These are phyloP conservation scores for Botrytis cinerea DNA, from an alignment of 2,329 filamentous ascomycete genomes.

Conservation along the genomic window DNA sequence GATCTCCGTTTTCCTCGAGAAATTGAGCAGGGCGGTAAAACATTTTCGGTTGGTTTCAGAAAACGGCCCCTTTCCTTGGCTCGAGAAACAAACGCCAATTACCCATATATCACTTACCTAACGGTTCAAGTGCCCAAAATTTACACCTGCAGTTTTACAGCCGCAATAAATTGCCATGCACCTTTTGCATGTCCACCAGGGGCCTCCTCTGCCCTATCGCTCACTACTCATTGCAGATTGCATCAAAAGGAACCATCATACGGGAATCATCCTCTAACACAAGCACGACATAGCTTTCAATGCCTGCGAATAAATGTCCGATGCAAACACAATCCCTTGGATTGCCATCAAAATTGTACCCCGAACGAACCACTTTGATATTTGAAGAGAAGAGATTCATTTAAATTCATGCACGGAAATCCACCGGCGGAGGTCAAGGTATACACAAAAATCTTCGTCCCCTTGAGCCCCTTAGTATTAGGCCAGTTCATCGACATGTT, in stretches of 20 bases:
- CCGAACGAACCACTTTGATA: slow-evolving; percentile 16
- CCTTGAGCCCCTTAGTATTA: slow-evolving; percentile 18
- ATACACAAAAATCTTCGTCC: slow-evolving; percentile 22
- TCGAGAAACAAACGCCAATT: slow-evolving; percentile 22
- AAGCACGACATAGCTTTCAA: slow-evolving; percentile 5
- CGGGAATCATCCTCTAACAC: background rate
- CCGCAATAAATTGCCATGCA: background rate
- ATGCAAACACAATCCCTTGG: slow-evolving; percentile 16
- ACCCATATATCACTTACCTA: background rate
- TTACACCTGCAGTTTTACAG: background rate
- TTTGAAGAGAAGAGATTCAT: slow-evolving; percentile 33
- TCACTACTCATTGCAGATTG: background rate
- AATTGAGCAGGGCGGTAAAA: slow-evolving; percentile 16
- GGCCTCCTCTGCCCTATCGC: background rate
- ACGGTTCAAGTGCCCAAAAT: background rate
- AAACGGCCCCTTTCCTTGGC: slow-evolving; percentile 8
- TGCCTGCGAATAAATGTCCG: background rate
- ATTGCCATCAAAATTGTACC: background rate
- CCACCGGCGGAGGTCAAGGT: slow-evolving; percentile 25
- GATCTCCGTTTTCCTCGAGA: background rate
- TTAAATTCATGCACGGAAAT: slow-evolving; percentile 29
- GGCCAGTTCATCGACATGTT: slow-evolving; percentile 11
- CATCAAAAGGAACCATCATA: background rate
- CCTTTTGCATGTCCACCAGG: background rate
- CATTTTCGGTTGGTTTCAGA: slow-evolving; percentile 23